Base-by-base conservation (phyloP, 2,329 filamentous ascomycete species). In the Microcyclosporella mali region DNA sequence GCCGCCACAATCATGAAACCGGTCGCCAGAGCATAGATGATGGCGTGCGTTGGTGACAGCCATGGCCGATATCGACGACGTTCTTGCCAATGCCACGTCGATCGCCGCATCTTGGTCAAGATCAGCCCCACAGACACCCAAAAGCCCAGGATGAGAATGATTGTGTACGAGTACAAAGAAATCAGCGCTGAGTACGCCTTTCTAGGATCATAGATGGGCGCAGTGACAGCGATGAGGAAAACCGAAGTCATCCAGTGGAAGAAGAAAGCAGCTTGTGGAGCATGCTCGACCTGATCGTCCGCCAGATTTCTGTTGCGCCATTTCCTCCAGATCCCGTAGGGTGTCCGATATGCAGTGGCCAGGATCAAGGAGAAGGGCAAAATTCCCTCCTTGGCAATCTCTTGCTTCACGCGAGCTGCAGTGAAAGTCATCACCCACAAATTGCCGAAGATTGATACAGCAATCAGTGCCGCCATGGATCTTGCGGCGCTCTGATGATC, bases 381-480 rank as follows among this genome's bases (percentile, higher is more conserved):
- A 34, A 77, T 69, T 1, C 75, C 75, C 52, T 77, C 72, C 52
- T 79, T 79, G 4, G 75, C 77, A 35, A 80, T 77, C 53, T 79
- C 76, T 52, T 79, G 75, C 57, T 79, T 78, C n/a, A 79, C 72
- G 46, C 73, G 66, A 2, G 73, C 67, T 2, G 72, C 69, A 0
- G 73, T 74, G 46, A 74, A 80, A 0, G 75, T 79, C 63, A 74
- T 75, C 15, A 75, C 72, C 17, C 78, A 66, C 30, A 80, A 70
- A 52, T 79, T 78, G 0, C 76, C 75, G 35, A 78, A 65, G 29
- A 69, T 72, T 2, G 72, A 75, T 21, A 79, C 57, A 3, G 76
- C 74, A 4, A 77, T 64, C 31, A 79, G 67, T 0, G 65, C 70
- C 14, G 73, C 65, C 46, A 76, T 66, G 3, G 73, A 65, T 1